A percentile compares a stretch with the other conserved stretches of the same genome.
phyloP scores from a whole-genome alignment of 1,284 basidiomycete genomes.

The Omphalotus olearius region DNA sequence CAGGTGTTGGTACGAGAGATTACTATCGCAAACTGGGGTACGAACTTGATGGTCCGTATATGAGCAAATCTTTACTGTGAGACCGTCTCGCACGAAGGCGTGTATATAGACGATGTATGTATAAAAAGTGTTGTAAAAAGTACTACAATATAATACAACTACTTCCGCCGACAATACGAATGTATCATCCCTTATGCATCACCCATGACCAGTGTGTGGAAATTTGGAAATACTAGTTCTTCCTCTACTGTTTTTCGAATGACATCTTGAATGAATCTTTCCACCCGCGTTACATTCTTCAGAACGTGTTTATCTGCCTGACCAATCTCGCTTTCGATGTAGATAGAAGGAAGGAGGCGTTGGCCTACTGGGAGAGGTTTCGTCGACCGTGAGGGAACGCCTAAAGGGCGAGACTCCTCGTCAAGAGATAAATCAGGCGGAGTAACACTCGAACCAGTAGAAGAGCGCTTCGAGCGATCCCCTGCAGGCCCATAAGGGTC shows the following conservation, averaged over 20 bases:
- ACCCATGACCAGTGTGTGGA: constrained; percentile 76
- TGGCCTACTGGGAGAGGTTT: constrained; percentile 78
- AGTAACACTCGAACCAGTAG: constrained; percentile 18
- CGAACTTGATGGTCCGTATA: constrained; percentile 94
- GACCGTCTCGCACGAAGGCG: background rate
- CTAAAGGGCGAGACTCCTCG: constrained; percentile 1
- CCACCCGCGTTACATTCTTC: constrained; percentile 95
- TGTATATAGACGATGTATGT: constrained; percentile 8
- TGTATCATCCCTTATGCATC: constrained; percentile 25
- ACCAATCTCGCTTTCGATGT: constrained; percentile 96
- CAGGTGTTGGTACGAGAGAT: constrained; percentile 90
- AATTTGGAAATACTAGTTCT: constrained; percentile 92
- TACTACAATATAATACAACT: background rate
- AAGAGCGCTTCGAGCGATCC: constrained; percentile 42
- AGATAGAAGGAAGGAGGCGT: constrained; percentile 84
- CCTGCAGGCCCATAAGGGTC: constrained; percentile 72
- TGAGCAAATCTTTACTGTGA: constrained; percentile 75
- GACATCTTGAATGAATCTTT: constrained; percentile 93
- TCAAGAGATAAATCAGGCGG: constrained; percentile 18
- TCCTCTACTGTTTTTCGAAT: constrained; percentile 93
- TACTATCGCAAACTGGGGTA: constrained; percentile 94
- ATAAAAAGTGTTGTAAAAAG: background rate
- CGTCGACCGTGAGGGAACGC: constrained; percentile 28
- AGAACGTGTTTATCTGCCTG: constrained; percentile 94
- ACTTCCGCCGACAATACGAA: background rate